These are phyloP conservation scores for Triangularia verruculosa DNA, from an alignment of 2,329 filamentous ascomycete genomes.

Conservation along the genomic window DNA sequence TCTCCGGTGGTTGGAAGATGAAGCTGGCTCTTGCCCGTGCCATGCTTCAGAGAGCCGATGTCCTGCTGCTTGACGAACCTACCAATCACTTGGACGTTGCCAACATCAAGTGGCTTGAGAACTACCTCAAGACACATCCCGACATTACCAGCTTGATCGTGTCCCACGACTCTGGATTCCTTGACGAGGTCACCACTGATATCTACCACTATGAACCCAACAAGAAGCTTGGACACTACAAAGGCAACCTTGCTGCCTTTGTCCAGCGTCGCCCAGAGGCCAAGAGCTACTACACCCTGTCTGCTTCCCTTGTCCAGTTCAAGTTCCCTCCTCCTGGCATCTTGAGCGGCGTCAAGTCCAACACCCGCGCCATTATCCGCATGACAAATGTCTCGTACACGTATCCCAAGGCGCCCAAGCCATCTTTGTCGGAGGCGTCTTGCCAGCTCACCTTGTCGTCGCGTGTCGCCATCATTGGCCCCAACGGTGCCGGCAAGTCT, in stretches of 20 bases:
- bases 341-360: constrained; percentile 89
- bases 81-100: constrained; percentile 97
- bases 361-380: constrained; percentile 88
- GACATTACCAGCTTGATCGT: constrained; percentile 98
- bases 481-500: constrained; percentile 97
- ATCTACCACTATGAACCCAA: constrained; percentile 96
- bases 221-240: constrained; percentile 90
- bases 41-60: constrained; percentile 96
- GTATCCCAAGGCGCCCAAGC: constrained; percentile 87
- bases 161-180: constrained; percentile 95
- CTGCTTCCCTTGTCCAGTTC: constrained; percentile 85
- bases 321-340: constrained; percentile 97
- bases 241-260: constrained; percentile 78
- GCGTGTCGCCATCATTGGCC: constrained; percentile 91
- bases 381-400: constrained; percentile 90
- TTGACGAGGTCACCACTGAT: constrained; percentile 96
- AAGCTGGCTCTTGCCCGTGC: constrained; percentile 94
- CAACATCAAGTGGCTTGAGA: constrained; percentile 93
- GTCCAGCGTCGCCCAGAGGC: constrained; percentile 89
- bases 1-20: constrained; percentile 99
- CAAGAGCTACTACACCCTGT: constrained; percentile 97
- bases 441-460: constrained; percentile 86
- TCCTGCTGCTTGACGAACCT: constrained; percentile 94
- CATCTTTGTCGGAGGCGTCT: constrained; percentile 83
- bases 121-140: constrained; percentile 91